Percentiles rank a stretch among this genome's conserved stretches.
Evolutionary conservation across 2,329 filamentous ascomycete genomes (phyloP).

Genomic region (Arthrobotrys musiformis): DNA sequence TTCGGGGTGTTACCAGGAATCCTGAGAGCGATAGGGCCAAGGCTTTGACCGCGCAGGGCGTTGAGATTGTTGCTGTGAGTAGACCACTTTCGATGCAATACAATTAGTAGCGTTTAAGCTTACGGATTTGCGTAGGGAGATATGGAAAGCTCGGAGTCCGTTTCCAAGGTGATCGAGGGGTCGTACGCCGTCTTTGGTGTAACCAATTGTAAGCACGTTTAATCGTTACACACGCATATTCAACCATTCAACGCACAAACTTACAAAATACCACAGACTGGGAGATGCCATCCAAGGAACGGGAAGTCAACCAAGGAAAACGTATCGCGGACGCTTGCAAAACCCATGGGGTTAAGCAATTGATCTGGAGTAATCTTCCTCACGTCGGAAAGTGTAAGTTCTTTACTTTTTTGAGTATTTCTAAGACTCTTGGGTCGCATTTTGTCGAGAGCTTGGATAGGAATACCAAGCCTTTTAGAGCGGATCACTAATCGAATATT

Average conservation of each 20-base stretch:
- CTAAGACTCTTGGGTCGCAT: background rate
- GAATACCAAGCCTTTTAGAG: background rate
- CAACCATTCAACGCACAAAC: background rate
- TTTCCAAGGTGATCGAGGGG: constrained; percentile 63
- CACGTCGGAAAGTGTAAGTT: constrained; percentile 59
- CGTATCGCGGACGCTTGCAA: constrained; percentile 66
- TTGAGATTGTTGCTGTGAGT: constrained; percentile 63
- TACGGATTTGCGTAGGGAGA: constrained; percentile 61
- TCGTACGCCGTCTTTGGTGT: constrained; percentile 62
- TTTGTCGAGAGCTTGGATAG: too few relatives aligned
- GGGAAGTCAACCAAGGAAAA: constrained; percentile 64
- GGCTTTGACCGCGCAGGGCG: constrained; percentile 63
- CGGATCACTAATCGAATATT: constrained; percentile 10
- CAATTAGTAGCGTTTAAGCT: background rate
- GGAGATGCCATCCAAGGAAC: constrained; percentile 54
- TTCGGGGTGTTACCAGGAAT: constrained; percentile 67
- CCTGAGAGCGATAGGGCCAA: constrained; percentile 63
- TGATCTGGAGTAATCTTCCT: constrained; percentile 61
- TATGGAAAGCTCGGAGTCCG: constrained; percentile 62
- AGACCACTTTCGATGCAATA: background rate
- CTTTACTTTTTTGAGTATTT: background rate
- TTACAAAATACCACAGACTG: constrained; percentile 40
- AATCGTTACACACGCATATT: too few relatives aligned
- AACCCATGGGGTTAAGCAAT: constrained; percentile 60
- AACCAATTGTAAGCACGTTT: constrained; percentile 51